Evolutionary conservation across 345 rosid genomes (phyloP), one percentile per base, ranked within the genome.

Genomic region (Eucalyptus decipiens): DNA sequence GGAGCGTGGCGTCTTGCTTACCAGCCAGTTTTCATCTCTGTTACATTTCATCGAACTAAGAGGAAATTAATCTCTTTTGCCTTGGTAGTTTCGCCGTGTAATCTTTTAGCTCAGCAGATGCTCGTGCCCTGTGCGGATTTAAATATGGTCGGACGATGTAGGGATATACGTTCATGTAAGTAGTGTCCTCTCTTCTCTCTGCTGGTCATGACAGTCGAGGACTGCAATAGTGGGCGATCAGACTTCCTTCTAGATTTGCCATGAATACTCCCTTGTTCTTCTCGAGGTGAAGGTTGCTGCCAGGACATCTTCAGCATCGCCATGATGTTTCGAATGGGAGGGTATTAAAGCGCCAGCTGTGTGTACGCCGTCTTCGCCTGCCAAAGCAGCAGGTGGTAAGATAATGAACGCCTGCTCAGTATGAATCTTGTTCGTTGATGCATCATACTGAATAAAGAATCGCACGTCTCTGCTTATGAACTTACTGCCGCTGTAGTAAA

Each of bases 241-340:
- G 93, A 34, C 93, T 95, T 40, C 98, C 97, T 16, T 94, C 95
- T 90, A 93, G 87, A 91, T 95, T 95, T 67, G 95, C 98, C 7
- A 89, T 83, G 52, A 94, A 54, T 43, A 92, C 94, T 26, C 97
- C 97, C n/a, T 91, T 1, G 23, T 89, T 58, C 92, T 91, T 76
- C 86, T 88, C 42, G n/a, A 86, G 18, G 40, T 8, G n/a, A 4
- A 17, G 9, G 89, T 13, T 86, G 40, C 19, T 47, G 89, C 2
- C 51, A 18, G 88, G 90, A 87, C 90, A 90, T 94, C 52, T 87
- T 37, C 26, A 88, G 9, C 9, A 94, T 91, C 17, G 65, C 95
- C 9, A 85, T 10, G 18, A 89, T 40, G 87, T 95, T 96, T 45
- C 96, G 91, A 76, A 95, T 48, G 37, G 92, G 43, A 0, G 96